Base-by-base conservation (phyloP, 2,329 filamentous ascomycete species). In the Talaromyces sp. region DNA sequence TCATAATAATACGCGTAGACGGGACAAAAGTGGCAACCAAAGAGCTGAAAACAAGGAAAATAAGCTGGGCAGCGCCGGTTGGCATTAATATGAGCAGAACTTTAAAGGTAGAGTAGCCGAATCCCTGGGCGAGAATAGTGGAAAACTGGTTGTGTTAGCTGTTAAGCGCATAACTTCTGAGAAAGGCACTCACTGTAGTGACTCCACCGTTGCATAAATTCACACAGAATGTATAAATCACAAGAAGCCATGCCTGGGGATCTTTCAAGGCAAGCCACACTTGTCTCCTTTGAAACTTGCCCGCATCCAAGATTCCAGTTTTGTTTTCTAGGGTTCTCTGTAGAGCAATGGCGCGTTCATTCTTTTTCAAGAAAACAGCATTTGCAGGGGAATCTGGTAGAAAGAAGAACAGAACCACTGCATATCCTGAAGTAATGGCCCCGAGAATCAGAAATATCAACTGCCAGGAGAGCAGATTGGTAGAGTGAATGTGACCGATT, bases 401-500 rank as follows among this genome's bases (percentile, higher is more conserved):
- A 53, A 78, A 78, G 77, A 79, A 84, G 72, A 85, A 89, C 0
- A 87, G 75, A 13, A 88, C 64, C 0, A 86, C 84, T 0, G 81
- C 80, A 0, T 83, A 83, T 9, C 81, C 58, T 19, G 89, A 77
- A 1, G 87, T 89, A 4, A 88, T 62, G 0, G 88, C 75, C 0
- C 84, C 85, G 13, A 84, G 83, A 57, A 86, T 84, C 1, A 88
- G 76, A 68, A 88, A 88, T 52, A 87, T 82, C 15, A 42, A 42
- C 57, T 61, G 59, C 59, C 59, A 61, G 11, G 59, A 47, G 13
- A 42, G 8, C 1, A 62, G 8, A 11, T 4, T 32, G 4, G 39
- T 17, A 2, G 30, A 44, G 17, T 47, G 47, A 19, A 62, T 58
- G 25, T 62, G 55, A 0, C 60, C 60, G 9, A 62, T 72, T 0